A percentile compares a stretch with the other conserved stretches of the same genome.
phyloP scores from a whole-genome alignment of 257 asterid genomes.

The Solanum ossicruentum region DNA sequence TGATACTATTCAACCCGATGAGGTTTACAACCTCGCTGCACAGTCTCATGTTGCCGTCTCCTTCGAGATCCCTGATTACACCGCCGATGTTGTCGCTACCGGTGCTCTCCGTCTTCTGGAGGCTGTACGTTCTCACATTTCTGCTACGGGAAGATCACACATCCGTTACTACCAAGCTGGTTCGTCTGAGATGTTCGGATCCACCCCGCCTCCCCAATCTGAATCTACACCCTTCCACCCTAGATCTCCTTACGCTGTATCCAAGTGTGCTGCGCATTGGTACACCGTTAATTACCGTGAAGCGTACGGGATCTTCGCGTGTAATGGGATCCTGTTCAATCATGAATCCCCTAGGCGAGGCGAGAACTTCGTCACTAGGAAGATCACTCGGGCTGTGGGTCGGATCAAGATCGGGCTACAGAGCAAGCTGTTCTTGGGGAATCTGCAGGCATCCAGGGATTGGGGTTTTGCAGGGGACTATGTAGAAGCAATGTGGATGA shows the following conservation, averaged over 20 bases:
- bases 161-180: slow-evolving; percentile 86
- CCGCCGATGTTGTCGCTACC: slow-evolving; percentile 95
- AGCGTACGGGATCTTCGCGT: slow-evolving; percentile 77
- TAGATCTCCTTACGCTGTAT: slow-evolving; percentile 85
- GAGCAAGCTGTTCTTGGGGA: slow-evolving; percentile 78
- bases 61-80: slow-evolving; percentile 94
- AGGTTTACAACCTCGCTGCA: slow-evolving; percentile 97
- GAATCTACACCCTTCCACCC: slow-evolving; percentile 80
- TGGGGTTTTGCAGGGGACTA: slow-evolving; percentile 98
- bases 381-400: slow-evolving; percentile 94
- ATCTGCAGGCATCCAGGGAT: slow-evolving; percentile 78
- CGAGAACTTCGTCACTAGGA: slow-evolving; percentile 91
- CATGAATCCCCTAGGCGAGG: slow-evolving; percentile 92
- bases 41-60: slow-evolving; percentile 97
- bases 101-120: slow-evolving; percentile 93
- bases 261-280: slow-evolving; percentile 95
- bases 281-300: slow-evolving; percentile 93
- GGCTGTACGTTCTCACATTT: slow-evolving; percentile 79
- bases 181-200: slow-evolving; percentile 95
- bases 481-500: slow-evolving; percentile 98
- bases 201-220: slow-evolving; percentile 89
- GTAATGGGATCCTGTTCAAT: slow-evolving; percentile 89
- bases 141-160: slow-evolving; percentile 65
- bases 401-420: slow-evolving; percentile 86
- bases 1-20: slow-evolving; percentile 75